Evolutionary conservation across 495 filamentous ascomycete species (phyloP), one percentile per base, ranked within the genome.

Genomic region (Neurospora tetrasperma): DNA sequence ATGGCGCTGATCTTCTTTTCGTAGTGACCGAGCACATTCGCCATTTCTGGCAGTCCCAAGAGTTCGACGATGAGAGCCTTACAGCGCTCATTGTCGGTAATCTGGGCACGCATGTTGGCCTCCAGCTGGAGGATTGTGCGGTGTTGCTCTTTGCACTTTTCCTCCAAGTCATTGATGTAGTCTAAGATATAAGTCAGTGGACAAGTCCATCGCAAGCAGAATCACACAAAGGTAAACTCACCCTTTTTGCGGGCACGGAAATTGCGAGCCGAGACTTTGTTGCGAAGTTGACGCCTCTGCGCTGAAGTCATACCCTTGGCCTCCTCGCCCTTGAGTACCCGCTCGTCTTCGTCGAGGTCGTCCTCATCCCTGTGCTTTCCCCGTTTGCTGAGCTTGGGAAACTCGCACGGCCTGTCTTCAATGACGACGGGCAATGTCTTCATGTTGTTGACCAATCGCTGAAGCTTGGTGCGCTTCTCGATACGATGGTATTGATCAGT

Each of bases 301-400:
- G 97, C 97, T 85, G 92, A 94, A 81, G 88, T 94, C 46, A 99
- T 86, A 83, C 97, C 97, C 89, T 99, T 99, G 62, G 95, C 96
- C 82, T 97, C 95, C 77, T 98, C 96, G 75, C 94, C 97, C 6
- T 93, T 93, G 18, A 99, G 87, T 4, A 98, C 85, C 73, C 92
- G 85, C 86, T 98, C 96, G 77, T 99, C 96, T 80, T 97, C 94
- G 81, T 99, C 96, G 95, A 99, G 98, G 40, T 98, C 95, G 71
- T 96, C 93, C 78, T 97, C 93, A 48, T 97, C 93, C 86, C 54
- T 66, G 54, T 66, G 54, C 54, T 66, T 66, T 38, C 54, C 54
- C 14, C 54, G 54, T 66, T 66, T 66, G 54, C 27, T 66, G 27
- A 66, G 54, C 54, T 66, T 66, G 6, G 54, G 54, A 14, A 66